Percentiles rank a stretch among this genome's conserved stretches.
Evolutionary conservation across 495 filamentous ascomycete species (phyloP).

Genomic region (Penicillium pulvis): DNA sequence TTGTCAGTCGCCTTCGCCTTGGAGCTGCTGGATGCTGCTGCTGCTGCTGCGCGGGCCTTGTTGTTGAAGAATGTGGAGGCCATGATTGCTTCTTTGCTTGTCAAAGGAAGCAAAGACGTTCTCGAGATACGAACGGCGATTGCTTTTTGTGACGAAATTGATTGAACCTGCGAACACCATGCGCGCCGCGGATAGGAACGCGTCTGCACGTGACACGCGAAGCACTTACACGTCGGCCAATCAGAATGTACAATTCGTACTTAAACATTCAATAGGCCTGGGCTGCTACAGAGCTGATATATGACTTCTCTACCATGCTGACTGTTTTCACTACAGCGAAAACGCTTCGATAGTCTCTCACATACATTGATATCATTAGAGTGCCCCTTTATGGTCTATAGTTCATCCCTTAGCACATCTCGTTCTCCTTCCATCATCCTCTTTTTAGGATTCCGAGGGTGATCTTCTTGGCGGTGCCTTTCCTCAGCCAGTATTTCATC

Average conservation of each 20-base stretch:
- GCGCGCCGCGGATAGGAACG: conserved; percentile 30
- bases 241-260: conserved; percentile 18
- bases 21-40: conserved; percentile 52
- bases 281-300: too few species aligned
- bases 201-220: conserved; percentile 47
- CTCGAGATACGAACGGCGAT: conserved; percentile 4
- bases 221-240: conserved; percentile 27
- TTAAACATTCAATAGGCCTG: neutral
- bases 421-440: conserved; percentile 72
- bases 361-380: conserved; percentile 13
- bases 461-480: conserved; percentile 47
- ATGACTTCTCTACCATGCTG: too few species aligned
- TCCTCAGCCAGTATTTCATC: conserved; percentile 42
- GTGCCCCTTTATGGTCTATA: conserved; percentile 39
- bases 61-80: conserved; percentile 89
- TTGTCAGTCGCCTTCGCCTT: conserved; percentile 55
- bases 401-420: conserved; percentile 48
- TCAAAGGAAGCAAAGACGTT: neutral
- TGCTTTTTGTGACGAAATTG: conserved; percentile 9
- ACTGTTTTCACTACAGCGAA: too few species aligned
- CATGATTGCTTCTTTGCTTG: conserved; percentile 36
- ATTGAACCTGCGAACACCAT: conserved; percentile 17
- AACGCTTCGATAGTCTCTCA: neutral
- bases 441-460: conserved; percentile 74
- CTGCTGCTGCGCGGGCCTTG: conserved; percentile 86